Evolutionary conservation across 352 stramenopile species (phyloP), one percentile per base, ranked within the genome.

Genomic region (Pythium phragmitis): DNA sequence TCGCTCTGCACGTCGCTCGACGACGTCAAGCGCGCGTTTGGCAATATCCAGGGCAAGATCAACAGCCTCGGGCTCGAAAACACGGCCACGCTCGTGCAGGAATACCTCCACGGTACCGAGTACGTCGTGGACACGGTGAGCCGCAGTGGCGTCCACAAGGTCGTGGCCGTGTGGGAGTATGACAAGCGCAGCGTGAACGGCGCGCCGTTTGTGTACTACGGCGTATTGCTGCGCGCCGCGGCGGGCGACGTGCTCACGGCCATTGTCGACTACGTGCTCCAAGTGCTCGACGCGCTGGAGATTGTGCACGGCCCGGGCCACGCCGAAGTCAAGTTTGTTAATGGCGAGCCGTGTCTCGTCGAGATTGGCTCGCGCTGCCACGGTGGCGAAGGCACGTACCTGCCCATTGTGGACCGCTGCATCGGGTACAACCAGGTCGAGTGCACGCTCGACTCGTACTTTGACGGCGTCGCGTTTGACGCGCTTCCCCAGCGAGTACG

Each of bases 51-150:
- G 61, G 88, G 88, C 60, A 97, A 96, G 72, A 90, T 94, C 61
- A 97, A 97, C 68, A 68, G 80, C 1, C 67, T 96, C 4, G 88
- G 91, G 4, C 74, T 92, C 14, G 75, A 94, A 36, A 97, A 97
- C 73, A 85, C 89, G 37, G 77, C 85, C 26, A 96, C 96, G 9
- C 74, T 99, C n/a, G 87, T 98, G 28, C 94, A 98, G 69, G 94
- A 98, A 74, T 99, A 94, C 69, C 74, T 98, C 16, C 78, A 85
- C 7, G 97, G 97, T 33, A 92, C 78, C 19, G 97, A 99, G 75
- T 99, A 98, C 75, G 96, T 98, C 4, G 82, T 99, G n/a, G 97
- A 99, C 70, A 96, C 93, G 8, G 96, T 99, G 9, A 96, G 79
- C 62, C 87, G 89, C 58, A 84, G 98, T 69, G 97, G 97, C 0